phyloP scores from a whole-genome alignment of 352 stramenopile species.

The Globisporangium ultimum region DNA sequence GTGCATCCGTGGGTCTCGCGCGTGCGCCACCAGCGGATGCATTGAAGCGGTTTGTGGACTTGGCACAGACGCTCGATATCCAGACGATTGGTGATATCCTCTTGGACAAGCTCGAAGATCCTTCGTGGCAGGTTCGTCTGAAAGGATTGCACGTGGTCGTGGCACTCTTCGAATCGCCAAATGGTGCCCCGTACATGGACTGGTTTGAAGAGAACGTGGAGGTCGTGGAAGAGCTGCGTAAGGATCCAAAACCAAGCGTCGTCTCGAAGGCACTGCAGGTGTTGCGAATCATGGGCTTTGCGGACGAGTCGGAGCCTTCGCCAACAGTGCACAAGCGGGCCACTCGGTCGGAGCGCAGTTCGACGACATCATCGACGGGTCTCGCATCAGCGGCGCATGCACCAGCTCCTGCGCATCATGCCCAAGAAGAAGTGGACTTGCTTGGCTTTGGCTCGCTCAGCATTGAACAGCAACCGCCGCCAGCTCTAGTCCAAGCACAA shows the following conservation, averaged over 20 bases:
- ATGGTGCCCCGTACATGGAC: slow-evolving; percentile 59
- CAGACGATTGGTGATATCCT: slow-evolving; percentile 85
- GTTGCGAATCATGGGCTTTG: slow-evolving; percentile 61
- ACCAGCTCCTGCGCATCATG: slow-evolving; percentile 16
- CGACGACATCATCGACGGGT: slow-evolving; percentile 5
- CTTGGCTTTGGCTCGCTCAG: slow-evolving; percentile 63
- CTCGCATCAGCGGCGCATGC: slow-evolving; percentile 11
- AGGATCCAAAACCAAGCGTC: slow-evolving; percentile 77
- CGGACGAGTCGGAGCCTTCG: slow-evolving; percentile 37
- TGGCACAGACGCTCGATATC: slow-evolving; percentile 82
- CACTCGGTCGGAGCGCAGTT: slow-evolving; percentile 8
- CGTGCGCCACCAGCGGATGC: slow-evolving; percentile 72
- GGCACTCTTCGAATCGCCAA: slow-evolving; percentile 69
- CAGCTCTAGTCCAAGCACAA: slow-evolving; percentile 14
- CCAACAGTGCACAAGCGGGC: slow-evolving; percentile 16
- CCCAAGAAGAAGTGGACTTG: slow-evolving; percentile 68
- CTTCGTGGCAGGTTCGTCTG: slow-evolving; percentile 73
- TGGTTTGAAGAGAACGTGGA: slow-evolving; percentile 85
- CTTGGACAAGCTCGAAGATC: slow-evolving; percentile 84
- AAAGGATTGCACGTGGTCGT: slow-evolving; percentile 83
- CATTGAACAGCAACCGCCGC: slow-evolving; percentile 29
- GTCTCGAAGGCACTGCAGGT: slow-evolving; percentile 74
- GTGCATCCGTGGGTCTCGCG: slow-evolving; percentile 66
- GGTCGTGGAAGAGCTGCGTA: slow-evolving; percentile 70
- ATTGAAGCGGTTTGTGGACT: slow-evolving; percentile 81